A percentile compares a stretch with the other conserved stretches of the same genome.
Evolutionary conservation across 495 filamentous ascomycete genomes (phyloP).

Genomic region (Penicillium goetzii): DNA sequence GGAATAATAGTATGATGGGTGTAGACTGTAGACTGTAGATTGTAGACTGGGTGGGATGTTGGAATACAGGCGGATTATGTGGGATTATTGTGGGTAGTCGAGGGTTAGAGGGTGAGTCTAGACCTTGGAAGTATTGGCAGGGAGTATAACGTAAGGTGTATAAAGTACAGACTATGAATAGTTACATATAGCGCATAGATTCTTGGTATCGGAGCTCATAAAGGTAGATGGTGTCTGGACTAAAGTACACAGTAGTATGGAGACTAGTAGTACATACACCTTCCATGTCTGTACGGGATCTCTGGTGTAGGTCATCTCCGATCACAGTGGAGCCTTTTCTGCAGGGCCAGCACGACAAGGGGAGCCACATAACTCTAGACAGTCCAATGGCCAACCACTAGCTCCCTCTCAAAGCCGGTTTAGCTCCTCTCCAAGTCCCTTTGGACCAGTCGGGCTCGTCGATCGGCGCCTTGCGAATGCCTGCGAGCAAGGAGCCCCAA

Average conservation of each 20-base stretch:
- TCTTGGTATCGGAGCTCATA: neutral
- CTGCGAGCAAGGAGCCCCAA: slow-evolving; percentile 23
- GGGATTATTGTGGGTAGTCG: neutral
- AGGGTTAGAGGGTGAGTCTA: neutral
- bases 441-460: slow-evolving; percentile 3
- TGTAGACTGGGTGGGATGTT: neutral
- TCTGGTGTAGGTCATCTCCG: neutral
- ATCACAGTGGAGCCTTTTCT: slow-evolving; percentile 4
- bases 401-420: neutral
- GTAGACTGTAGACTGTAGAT: neutral
- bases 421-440: neutral
- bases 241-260: neutral
- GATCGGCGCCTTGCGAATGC: slow-evolving; percentile 23
- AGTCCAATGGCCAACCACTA: neutral
- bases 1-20: slow-evolving; percentile 9
- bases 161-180: slow-evolving; percentile 1
- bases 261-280: neutral
- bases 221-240: neutral
- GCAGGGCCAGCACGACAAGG: slow-evolving; percentile 4
- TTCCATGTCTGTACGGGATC: neutral
- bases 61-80: neutral
- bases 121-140: neutral
- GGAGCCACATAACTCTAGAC: slow-evolving; percentile 6
- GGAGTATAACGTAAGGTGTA: neutral
- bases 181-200: neutral